Conservation (phyloP, 2,329 filamentous ascomycete species). For the Verticillium albo-atrum region DNA sequence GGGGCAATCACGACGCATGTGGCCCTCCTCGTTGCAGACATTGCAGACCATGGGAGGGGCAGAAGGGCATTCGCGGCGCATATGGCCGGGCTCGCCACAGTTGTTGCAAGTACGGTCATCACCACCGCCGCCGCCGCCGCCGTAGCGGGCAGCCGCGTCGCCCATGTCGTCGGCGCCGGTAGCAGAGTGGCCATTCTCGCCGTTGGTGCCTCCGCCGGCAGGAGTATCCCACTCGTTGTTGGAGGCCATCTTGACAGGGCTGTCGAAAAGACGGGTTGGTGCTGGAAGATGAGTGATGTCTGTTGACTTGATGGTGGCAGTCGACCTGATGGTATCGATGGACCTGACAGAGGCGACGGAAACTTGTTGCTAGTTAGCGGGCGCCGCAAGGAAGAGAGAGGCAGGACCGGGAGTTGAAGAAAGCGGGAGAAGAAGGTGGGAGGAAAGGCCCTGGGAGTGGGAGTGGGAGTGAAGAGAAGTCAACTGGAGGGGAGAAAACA, state of each 20-base stretch:
- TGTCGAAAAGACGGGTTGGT: background rate
- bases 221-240: background rate
- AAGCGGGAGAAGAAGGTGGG: background rate
- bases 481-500: no score
- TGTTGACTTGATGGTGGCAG: background rate
- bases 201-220: background rate
- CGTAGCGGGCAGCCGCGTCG: background rate
- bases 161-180: background rate
- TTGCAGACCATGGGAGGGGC: conserved; percentile 52
- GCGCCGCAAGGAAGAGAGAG: background rate
- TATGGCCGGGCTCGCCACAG: conserved; percentile 48
- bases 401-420: background rate
- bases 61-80: conserved; percentile 58
- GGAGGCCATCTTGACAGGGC: background rate
- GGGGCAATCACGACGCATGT: conserved; percentile 60
- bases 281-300: background rate
- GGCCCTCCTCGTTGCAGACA: conserved; percentile 55
- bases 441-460: no score
- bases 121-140: background rate
- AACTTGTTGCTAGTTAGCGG: background rate
- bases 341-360: background rate
- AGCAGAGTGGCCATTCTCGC: background rate
- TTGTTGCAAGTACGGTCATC: conserved; percentile 28
- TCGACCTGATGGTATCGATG: background rate
- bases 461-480: background rate